phyloP scores from a whole-genome alignment of 257 asterid genomes.

The Osmanthus fragrans region DNA sequence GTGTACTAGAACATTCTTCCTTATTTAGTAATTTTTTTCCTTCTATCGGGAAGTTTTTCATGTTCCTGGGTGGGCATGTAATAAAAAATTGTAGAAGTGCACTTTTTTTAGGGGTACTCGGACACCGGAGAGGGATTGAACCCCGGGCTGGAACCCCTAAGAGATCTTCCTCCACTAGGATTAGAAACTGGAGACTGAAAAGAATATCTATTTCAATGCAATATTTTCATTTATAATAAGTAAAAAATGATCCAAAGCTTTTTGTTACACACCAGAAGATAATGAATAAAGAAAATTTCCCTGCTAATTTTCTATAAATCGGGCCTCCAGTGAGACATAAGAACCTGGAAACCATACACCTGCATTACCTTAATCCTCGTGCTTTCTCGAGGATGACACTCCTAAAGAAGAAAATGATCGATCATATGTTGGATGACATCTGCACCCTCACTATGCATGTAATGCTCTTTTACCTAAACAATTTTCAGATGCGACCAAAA shows the following conservation, averaged over 20 bases:
- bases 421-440: constrained; percentile 94
- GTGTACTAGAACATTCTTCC: too few relatives aligned
- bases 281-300: constrained; percentile 9
- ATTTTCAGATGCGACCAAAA: not conserved
- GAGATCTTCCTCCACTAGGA: not conserved
- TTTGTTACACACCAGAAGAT: constrained; percentile 6
- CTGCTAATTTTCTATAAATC: not conserved
- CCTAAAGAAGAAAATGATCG: constrained; percentile 66
- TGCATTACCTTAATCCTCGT: not conserved
- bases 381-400: not conserved
- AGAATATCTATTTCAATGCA: not conserved
- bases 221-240: not conserved
- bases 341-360: constrained; percentile 1
- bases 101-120: too few relatives aligned
- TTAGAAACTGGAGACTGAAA: not conserved
- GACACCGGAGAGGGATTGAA: too few relatives aligned
- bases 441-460: constrained; percentile 80
- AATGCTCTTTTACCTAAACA: constrained; percentile 72
- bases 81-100: too few relatives aligned
- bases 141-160: not conserved
- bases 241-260: not conserved
- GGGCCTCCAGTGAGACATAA: not conserved
- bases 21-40: too few relatives aligned
- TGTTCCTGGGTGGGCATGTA: too few relatives aligned
- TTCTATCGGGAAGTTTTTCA: too few relatives aligned